Evolutionary conservation across 768 basidiomycete species (phyloP), one percentile per base, ranked within the genome.

Genomic region (Mycena capillaripes): DNA sequence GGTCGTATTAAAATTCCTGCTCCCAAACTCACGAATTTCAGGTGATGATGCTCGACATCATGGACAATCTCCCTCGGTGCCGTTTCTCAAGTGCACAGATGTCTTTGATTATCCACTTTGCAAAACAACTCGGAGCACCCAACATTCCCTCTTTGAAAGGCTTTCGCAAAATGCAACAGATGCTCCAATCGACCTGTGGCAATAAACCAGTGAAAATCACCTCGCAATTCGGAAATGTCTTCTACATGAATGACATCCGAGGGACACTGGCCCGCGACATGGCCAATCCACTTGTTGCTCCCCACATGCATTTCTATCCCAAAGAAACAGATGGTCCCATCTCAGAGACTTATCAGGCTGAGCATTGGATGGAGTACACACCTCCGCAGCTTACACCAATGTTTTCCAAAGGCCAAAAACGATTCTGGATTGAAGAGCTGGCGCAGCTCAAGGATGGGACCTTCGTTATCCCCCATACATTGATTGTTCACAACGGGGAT

Each of bases 51-150:
- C 64, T 75, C n/a, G 74, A 76, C 36, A 29, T 75, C 19, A 46
- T 76, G 21, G 76, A 75, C 59, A 76, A 75, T 44, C 52, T 76
- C 0, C 74, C 66, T 1, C 67, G 71, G 17, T 69, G 75, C 23
- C 67, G 76, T 1, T 72, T 76, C 36, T 70, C 72, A n/a, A n/a
- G n/a, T n/a, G n/a, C n/a, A n/a, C n/a, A n/a, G n/a, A n/a, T n/a
- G n/a, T n/a, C n/a, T n/a, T 8, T 74, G 12, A 56, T 76, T 14
- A 46, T 76, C 34, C 69, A 52, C 5, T 42, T 63, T 4, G 25
- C 60, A 58, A 53, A 56, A 25, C 36, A 69, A 10, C 56, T 62
- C 11, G 71, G 75, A 9, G 76, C 32, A 21, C 32, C 25, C 6
- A 48, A 72, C 16, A 66, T 75, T 17, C 76, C 72, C 6, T 66